Percentiles rank a stretch among this genome's conserved stretches.
phyloP scores from a whole-genome alignment of 2,329 filamentous ascomycete genomes.

The Fusarium lateritium region DNA sequence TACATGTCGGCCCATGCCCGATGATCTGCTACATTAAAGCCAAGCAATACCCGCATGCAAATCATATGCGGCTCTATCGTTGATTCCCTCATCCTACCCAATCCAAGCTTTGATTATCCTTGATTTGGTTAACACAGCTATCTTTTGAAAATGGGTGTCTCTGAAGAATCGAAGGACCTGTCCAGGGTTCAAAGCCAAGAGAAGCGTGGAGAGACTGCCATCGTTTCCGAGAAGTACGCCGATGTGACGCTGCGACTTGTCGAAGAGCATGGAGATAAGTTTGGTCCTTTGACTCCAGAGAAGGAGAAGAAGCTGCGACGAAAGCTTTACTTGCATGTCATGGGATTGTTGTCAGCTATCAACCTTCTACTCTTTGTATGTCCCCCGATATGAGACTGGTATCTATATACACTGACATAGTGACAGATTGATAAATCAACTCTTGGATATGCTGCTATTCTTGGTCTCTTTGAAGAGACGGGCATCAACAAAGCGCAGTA shows the following conservation, averaged over 20 bases:
- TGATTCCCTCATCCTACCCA: neutral
- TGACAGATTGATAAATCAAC: constrained; percentile 14
- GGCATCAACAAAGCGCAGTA: constrained; percentile 24
- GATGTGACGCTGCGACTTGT: constrained; percentile 14
- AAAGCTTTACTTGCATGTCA: constrained; percentile 14
- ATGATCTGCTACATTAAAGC: neutral
- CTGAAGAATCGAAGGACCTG: constrained; percentile 10
- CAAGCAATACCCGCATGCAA: neutral
- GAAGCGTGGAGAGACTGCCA: constrained; percentile 10
- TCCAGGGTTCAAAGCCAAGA: neutral
- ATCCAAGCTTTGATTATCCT: neutral
- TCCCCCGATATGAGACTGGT: accelerated
- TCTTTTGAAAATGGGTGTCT: neutral
- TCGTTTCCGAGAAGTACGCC: constrained; percentile 12
- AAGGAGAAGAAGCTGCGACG: constrained; percentile 15
- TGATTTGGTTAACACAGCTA: neutral
- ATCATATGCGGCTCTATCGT: neutral
- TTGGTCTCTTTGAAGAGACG: neutral
- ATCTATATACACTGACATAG: accelerated
- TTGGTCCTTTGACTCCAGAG: constrained; percentile 5
- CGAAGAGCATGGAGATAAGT: constrained; percentile 6
- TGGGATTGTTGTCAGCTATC: constrained; percentile 12
- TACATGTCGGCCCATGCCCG: neutral
- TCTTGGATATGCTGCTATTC: no score
- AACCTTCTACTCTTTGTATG: constrained; percentile 21